A percentile compares a stretch with the other conserved stretches of the same genome.
Evolutionary conservation across 2,329 filamentous ascomycete genomes (phyloP).

Genomic region (Cyclaneusma minus): DNA sequence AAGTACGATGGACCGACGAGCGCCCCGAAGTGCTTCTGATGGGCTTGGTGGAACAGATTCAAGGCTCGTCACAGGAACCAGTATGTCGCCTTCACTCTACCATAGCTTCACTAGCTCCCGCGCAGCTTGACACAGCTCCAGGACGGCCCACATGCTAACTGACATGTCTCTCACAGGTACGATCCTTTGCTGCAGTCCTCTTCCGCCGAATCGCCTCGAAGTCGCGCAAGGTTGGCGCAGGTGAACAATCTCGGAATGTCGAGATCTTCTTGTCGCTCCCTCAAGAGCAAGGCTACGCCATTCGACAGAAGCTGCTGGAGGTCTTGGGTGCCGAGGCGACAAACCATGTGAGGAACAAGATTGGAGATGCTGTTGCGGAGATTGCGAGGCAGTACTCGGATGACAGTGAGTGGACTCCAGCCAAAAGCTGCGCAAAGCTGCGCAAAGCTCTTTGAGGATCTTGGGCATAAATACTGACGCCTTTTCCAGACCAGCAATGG

Average conservation of each 20-base stretch:
- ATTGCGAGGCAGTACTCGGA: slow-evolving; percentile 90
- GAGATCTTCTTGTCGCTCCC: slow-evolving; percentile 78
- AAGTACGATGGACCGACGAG: slow-evolving; percentile 72
- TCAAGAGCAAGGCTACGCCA: slow-evolving; percentile 57
- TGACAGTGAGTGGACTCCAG: slow-evolving; percentile 57
- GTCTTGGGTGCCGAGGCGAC: slow-evolving; percentile 59
- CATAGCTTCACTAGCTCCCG: too few relatives aligned
- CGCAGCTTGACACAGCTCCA: too few relatives aligned
- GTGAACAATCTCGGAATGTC: slow-evolving; percentile 53
- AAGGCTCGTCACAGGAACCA: slow-evolving; percentile 54
- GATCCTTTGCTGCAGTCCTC: slow-evolving; percentile 83
- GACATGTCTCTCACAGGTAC: slow-evolving; percentile 59
- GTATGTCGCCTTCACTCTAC: slow-evolving; percentile 31
- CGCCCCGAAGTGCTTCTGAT: slow-evolving; percentile 81
- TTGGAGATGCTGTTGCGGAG: slow-evolving; percentile 94
- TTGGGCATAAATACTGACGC: too few relatives aligned
- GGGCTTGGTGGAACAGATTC: slow-evolving; percentile 86
- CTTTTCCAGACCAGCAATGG: slow-evolving; percentile 74
- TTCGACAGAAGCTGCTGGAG: slow-evolving; percentile 72
- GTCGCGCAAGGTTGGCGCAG: slow-evolving; percentile 59
- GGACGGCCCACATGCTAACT: too few relatives aligned
- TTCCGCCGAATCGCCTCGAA: slow-evolving; percentile 90
- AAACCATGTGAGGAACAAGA: slow-evolving; percentile 73
- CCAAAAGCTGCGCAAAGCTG: too few relatives aligned
- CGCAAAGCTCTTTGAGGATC: slow-evolving; percentile 8